Percentiles rank a stretch among this genome's conserved stretches.
These are phyloP conservation scores for Dipodascus geniculatus DNA, from an alignment of 805 yeast genomes.

Conservation along the genomic window DNA sequence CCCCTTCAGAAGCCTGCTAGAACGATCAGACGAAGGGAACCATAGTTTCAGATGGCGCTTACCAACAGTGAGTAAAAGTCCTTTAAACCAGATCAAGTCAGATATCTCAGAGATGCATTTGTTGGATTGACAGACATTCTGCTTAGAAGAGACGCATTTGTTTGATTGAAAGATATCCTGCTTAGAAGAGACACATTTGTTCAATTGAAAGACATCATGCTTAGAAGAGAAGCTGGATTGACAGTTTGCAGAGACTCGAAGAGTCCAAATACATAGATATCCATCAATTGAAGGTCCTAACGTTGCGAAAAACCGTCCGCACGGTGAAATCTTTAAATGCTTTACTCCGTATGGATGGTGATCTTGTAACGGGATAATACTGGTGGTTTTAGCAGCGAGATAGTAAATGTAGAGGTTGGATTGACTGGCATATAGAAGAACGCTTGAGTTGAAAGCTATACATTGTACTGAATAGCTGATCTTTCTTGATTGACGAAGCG, in stretches of 20 bases:
- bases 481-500: neutral
- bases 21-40: slow-evolving; percentile 26
- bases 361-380: neutral
- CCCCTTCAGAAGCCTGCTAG: slow-evolving; percentile 35
- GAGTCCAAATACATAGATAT: slow-evolving; percentile 46
- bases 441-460: neutral
- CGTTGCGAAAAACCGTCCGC: slow-evolving; percentile 44
- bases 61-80: slow-evolving; percentile 44
- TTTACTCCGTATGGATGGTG: slow-evolving; percentile 34
- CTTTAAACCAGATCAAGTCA: slow-evolving; percentile 44
- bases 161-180: no score
- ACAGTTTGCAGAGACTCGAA: slow-evolving; percentile 24
- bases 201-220: no score
- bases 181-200: no score
- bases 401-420: neutral
- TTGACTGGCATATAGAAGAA: neutral
- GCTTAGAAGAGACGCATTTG: no score
- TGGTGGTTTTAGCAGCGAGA: neutral
- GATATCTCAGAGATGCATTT: slow-evolving; percentile 50
- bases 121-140: no score
- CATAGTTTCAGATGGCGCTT: slow-evolving; percentile 51
- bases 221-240: no score
- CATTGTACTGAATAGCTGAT: neutral
- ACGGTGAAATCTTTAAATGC: slow-evolving; percentile 43
- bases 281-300: slow-evolving; percentile 64